Evolutionary conservation across 1,139 yeast genomes (phyloP).

Genomic region (Nakaseomyces uthaithaninus): DNA sequence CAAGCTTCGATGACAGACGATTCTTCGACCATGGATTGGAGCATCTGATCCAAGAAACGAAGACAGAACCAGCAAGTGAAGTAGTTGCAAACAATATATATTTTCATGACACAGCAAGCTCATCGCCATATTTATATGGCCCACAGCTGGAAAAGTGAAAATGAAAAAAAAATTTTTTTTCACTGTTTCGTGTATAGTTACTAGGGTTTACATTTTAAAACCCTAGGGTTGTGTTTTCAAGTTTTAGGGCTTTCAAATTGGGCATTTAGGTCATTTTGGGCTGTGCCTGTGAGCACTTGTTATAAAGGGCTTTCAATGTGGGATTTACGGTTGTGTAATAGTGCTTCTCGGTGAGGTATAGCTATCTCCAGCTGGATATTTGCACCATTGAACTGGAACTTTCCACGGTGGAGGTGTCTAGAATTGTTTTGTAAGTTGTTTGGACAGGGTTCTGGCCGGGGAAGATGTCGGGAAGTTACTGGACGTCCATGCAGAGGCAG

Average conservation of each 20-base stretch:
- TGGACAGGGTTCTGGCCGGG: no score
- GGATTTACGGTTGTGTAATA: no score
- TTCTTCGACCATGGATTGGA: constrained; percentile 50
- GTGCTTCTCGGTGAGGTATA: no score
- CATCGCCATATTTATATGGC: constrained; percentile 4
- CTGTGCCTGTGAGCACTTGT: no score
- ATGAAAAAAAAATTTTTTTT: constrained; percentile 2
- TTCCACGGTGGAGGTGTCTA: no score
- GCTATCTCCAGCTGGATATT: no score
- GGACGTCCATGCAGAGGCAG: constrained; percentile 57
- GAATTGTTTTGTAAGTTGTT: no score
- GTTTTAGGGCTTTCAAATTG: constrained; percentile 5
- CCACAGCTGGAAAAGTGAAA: constrained; percentile 1
- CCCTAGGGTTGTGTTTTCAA: no score
- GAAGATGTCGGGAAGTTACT: constrained; percentile 60
- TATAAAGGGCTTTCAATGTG: no score
- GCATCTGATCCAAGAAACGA: neutral
- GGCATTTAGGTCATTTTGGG: no score
- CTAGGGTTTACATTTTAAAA: constrained; percentile 6
- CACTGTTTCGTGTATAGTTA: constrained; percentile 1
- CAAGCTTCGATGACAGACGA: constrained; percentile 70
- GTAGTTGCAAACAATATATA: neutral
- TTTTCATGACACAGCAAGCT: neutral
- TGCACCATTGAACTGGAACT: no score
- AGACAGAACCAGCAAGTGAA: neutral